Evolutionary conservation across 441 rosid species (phyloP).

Genomic region (Erysimum pusillum): DNA sequence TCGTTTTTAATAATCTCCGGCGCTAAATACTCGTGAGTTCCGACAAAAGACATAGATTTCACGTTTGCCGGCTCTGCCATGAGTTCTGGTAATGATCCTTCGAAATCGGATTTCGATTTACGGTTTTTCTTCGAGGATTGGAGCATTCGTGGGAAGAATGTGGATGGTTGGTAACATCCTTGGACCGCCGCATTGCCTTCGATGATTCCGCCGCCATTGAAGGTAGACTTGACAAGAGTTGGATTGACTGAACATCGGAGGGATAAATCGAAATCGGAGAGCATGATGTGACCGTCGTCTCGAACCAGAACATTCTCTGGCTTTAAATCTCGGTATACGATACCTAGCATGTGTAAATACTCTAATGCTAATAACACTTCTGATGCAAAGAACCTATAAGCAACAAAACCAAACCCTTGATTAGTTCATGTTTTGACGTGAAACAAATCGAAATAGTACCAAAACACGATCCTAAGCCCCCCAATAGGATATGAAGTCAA

Average conservation of each 20-base stretch:
- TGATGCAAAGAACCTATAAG: conserved; percentile 81
- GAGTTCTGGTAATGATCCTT: conserved; percentile 76
- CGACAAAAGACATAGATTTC: conserved; percentile 90
- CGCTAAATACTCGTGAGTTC: conserved; percentile 89
- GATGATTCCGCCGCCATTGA: conserved; percentile 51
- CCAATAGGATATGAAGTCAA: neutral
- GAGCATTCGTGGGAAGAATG: conserved; percentile 77
- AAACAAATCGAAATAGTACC: neutral
- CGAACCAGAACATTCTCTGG: conserved; percentile 91
- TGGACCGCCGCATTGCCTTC: conserved; percentile 65
- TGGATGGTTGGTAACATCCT: conserved; percentile 78
- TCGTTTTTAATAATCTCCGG: conserved; percentile 94
- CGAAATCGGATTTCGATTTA: conserved; percentile 83
- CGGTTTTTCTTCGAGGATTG: conserved; percentile 75
- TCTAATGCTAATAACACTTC: conserved; percentile 87
- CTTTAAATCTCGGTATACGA: conserved; percentile 85
- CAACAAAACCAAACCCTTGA: neutral
- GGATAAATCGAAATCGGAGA: conserved; percentile 88
- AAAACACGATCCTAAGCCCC: conserved; percentile 31
- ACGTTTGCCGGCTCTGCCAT: conserved; percentile 94
- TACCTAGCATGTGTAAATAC: conserved; percentile 93
- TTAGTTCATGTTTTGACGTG: neutral
- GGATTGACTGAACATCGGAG: conserved; percentile 90
- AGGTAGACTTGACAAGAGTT: conserved; percentile 80
- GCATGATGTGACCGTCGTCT: conserved; percentile 92